Percentiles rank a stretch among this genome's conserved stretches.
Conservation (phyloP, 352 stramenopile genomes). For the Pythium phragmiticola region DNA sequence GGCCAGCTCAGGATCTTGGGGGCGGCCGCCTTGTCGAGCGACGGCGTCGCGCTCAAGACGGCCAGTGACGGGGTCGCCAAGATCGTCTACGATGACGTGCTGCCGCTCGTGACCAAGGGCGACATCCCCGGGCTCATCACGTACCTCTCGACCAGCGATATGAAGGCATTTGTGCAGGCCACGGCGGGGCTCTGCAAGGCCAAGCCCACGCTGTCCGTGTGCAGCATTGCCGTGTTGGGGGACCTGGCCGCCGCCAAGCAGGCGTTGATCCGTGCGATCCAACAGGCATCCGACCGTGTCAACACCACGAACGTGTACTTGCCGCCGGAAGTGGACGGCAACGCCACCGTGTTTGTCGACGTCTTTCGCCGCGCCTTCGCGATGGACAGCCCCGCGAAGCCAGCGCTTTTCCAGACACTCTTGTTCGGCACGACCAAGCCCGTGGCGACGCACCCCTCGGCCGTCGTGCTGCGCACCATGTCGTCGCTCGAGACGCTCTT, state of each 20-base stretch:
- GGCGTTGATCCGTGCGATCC: not conserved
- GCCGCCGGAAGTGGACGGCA: not conserved
- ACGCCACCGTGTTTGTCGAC: slow-evolving; percentile 2
- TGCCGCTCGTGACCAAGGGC: not conserved
- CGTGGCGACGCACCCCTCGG: not conserved
- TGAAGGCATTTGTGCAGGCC: not conserved
- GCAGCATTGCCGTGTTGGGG: slow-evolving; percentile 1
- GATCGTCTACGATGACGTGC: not conserved
- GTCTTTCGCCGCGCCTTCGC: not conserved
- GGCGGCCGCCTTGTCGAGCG: not conserved
- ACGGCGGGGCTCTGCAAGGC: not conserved
- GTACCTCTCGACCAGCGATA: not conserved
- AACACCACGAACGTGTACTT: not conserved
- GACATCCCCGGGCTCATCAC: not conserved
- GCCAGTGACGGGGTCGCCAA: slow-evolving; percentile 4
- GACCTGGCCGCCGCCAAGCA: not conserved
- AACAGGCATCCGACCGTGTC: not conserved
- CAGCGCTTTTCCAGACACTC: not conserved
- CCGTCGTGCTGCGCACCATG: not conserved
- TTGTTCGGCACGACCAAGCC: not conserved
- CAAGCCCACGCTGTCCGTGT: not conserved
- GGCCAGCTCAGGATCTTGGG: not conserved
- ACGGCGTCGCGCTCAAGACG: not conserved
- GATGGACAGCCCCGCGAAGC: not conserved
- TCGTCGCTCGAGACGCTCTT: not conserved